Evolutionary conservation across 345 rosid genomes (phyloP), one percentile per base, ranked within the genome.

Genomic region (Hibiscus trionum): DNA sequence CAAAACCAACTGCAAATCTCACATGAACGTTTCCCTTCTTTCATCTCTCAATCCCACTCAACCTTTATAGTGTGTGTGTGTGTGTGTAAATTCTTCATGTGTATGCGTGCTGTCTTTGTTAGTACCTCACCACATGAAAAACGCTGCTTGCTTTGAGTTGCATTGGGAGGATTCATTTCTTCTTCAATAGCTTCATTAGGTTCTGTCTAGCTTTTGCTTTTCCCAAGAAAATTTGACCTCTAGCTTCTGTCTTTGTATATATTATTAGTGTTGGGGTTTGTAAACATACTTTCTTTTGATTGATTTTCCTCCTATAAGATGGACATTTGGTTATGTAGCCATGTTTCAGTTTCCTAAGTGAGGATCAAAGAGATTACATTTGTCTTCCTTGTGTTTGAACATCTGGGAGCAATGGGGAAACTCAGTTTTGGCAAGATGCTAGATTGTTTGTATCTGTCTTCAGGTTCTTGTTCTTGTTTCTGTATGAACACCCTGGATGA

Each of bases 381-480:
- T 49, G 71, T 67, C 71, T 67, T 67, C 27, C 58, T 55, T 26
- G 58, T 67, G 58, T 67, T 67, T 27, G 58, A 67, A 49, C 14
- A 67, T 49, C 58, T 67, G 42, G 71, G 42, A 67, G 74, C 60
- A 65, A 89, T 89, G 89, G 90, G 86, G 61, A 88, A 82, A 79
- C 81, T 84, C 65, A 80, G 83, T 65, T 70, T 88, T 46, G 82
- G 85, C 57, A 85, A 82, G 81, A 75, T 85, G 58, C 72, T 88
- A 73, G 84, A 83, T 71, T 80, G 86, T 80, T 61, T 88, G 46
- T 81, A 75, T 76, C 69, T 84, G 66, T 82, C 91, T 31, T 74
- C 84, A 58, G 81, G 81, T 14, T 84, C 85, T 7, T 75, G 87
- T 75, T 78, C 93, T 73, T 89, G 91, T 77, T 86, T 89, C 80